phyloP scores from a whole-genome alignment of 2,329 filamentous ascomycete genomes.

The Alternaria sp. region DNA sequence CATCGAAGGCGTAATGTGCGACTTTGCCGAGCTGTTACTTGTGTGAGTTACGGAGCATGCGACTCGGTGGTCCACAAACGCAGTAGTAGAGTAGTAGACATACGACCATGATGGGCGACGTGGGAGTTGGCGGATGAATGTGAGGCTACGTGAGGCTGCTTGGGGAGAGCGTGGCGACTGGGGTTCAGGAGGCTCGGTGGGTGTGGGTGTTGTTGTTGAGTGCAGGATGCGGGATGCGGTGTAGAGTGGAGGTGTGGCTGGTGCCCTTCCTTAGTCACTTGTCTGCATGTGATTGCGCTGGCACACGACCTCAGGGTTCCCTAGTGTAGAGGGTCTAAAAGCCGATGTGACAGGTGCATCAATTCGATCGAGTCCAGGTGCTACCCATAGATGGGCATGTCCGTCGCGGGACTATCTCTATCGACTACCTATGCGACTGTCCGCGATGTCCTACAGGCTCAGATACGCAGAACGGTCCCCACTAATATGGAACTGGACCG shows the following conservation, averaged over 20 bases:
- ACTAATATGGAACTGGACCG: conserved; percentile 4
- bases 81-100: conserved; percentile 23
- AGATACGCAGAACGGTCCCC: neutral
- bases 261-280: conserved; percentile 24
- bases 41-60: conserved; percentile 57
- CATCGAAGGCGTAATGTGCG: conserved; percentile 95
- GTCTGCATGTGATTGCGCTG: conserved; percentile 28
- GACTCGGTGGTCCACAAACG: conserved; percentile 20
- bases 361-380: neutral
- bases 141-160: conserved; percentile 6
- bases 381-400: neutral
- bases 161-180: conserved; percentile 7
- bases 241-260: conserved; percentile 33
- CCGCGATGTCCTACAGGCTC: neutral
- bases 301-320: conserved; percentile 12
- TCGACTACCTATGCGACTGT: neutral
- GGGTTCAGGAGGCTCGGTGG: neutral
- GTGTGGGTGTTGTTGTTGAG: conserved; percentile 12
- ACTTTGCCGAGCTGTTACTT: conserved; percentile 86
- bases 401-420: neutral
- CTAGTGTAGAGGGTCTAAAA: conserved; percentile 1
- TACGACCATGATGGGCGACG: conserved; percentile 46
- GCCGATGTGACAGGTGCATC: neutral
- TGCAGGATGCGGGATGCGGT: conserved; percentile 27
- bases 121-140: conserved; percentile 6